Conservation (phyloP, 164 flowering plant species). For the Magnolia officinalis region DNA sequence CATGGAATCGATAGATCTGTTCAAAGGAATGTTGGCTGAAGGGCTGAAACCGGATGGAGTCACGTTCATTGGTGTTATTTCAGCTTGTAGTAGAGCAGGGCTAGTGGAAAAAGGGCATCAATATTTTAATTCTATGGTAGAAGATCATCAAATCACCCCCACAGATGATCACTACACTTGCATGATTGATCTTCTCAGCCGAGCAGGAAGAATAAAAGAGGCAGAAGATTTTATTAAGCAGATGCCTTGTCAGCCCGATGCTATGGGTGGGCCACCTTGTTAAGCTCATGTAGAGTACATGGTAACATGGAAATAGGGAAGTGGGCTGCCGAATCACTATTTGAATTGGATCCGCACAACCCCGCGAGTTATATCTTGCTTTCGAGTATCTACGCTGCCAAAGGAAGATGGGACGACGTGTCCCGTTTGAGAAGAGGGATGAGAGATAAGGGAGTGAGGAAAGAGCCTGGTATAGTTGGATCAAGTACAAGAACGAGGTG, state of each 20-base stretch:
- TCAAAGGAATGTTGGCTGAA: slow-evolving; percentile 59
- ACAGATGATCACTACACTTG: slow-evolving; percentile 72
- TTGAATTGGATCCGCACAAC: slow-evolving; percentile 61
- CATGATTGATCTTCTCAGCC: slow-evolving; percentile 80
- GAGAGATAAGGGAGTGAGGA: slow-evolving; percentile 58
- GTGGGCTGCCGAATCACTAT: slow-evolving; percentile 81
- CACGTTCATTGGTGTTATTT: slow-evolving; percentile 76
- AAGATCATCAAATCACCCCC: slow-evolving; percentile 54
- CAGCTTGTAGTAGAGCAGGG: slow-evolving; percentile 93
- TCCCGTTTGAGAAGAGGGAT: slow-evolving; percentile 64
- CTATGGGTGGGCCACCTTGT: slow-evolving; percentile 69
- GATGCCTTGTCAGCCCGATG: slow-evolving; percentile 77
- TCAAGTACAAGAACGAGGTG: slow-evolving; percentile 64
- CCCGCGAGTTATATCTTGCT: slow-evolving; percentile 82
- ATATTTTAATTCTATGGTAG: slow-evolving; percentile 59
- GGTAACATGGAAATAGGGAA: slow-evolving; percentile 75
- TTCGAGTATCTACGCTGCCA: slow-evolving; percentile 70
- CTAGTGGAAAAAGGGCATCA: slow-evolving; percentile 58
- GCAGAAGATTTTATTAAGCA: slow-evolving; percentile 58
- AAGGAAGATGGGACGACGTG: slow-evolving; percentile 76
- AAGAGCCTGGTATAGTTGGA: slow-evolving; percentile 94
- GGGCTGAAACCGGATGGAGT: slow-evolving; percentile 78
- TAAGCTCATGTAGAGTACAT: slow-evolving; percentile 75
- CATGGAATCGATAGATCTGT: slow-evolving; percentile 54
- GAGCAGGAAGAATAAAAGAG: slow-evolving; percentile 76